These are phyloP conservation scores for Teunomyces lycoperdinae DNA, from an alignment of 805 yeast genomes.

Conservation along the genomic window DNA sequence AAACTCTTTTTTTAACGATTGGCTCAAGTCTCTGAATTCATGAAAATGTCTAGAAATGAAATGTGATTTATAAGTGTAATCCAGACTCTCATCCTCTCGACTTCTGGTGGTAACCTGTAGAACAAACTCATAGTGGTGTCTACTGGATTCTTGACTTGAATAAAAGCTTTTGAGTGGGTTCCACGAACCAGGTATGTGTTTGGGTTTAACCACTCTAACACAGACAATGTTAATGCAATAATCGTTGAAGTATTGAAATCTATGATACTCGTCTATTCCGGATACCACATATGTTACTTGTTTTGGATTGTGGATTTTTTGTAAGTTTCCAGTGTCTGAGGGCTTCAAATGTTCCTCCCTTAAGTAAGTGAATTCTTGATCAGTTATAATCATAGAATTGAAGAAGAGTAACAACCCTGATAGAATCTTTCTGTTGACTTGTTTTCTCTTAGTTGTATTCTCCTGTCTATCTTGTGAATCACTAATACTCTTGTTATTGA, in stretches of 20 bases:
- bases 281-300: neutral
- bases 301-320: constrained; percentile 19
- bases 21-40: constrained; percentile 62
- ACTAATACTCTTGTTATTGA: constrained; percentile 69
- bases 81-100: constrained; percentile 13
- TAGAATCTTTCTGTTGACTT: constrained; percentile 58
- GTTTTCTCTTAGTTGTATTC: constrained; percentile 58
- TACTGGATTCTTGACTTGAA: constrained; percentile 4
- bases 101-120: constrained; percentile 39
- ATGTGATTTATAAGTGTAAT: constrained; percentile 22
- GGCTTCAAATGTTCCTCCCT: constrained; percentile 30
- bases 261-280: constrained; percentile 15
- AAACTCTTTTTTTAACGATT: constrained; percentile 48
- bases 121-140: constrained; percentile 45
- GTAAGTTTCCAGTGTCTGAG: constrained; percentile 36
- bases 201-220: constrained; percentile 38
- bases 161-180: constrained; percentile 11
- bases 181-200: constrained; percentile 13
- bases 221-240: constrained; percentile 66
- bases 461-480: constrained; percentile 74
- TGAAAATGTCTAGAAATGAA: constrained; percentile 62
- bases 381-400: constrained; percentile 70
- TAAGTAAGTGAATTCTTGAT: constrained; percentile 51
- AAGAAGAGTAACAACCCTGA: constrained; percentile 64
- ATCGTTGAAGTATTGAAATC: constrained; percentile 49